Evolutionary conservation across 495 filamentous ascomycete genomes (phyloP), one percentile per base, ranked within the genome.

Genomic region (Apiosordaria backusii): DNA sequence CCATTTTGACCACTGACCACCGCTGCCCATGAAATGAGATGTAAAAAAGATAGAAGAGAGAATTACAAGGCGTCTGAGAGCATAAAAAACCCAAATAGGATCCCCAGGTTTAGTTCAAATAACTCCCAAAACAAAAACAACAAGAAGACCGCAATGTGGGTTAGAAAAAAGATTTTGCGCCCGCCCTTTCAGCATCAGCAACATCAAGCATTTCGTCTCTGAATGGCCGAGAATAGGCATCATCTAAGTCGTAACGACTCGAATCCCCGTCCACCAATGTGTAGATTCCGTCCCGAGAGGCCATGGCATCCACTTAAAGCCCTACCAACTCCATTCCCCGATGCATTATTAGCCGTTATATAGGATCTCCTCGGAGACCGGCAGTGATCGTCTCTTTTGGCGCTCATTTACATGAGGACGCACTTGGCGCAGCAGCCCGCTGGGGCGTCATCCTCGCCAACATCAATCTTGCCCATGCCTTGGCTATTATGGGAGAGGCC

Each of bases 371-470:
- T 21, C n/a, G 27, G 16, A 45, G 40, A 24, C 26, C 61, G 58
- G 23, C 29, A 40, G n/a, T 65, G 53, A 13, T 61, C 59, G 10
- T 50, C 52, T 21, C 9, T n/a, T 24, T n/a, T 50, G 16, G 18
- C 4, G 35, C n/a, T 57, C 16, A 59, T 67, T 90, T 88, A 98
- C 95, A 98, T 96, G 70, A 98, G 82, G 68, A 93, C 83, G 78
- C 94, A 98, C 77, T 88, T 90, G 63, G 84, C 82, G 80, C 95
- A 97, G 80, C 95, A 97, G 53, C 92, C 92, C 35, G 85, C 83
- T 68, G 84, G 81, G 68, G 89, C 84, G 65, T 89, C 86, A 22
- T 86, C 85, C 66, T 90, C 90, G 65, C 86, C 85, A 64, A 94
- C 84, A 70, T 95, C 91, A 84, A 92, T 86, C 83, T 92, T 91